Evolutionary conservation across 1,284 basidiomycete genomes (phyloP), one percentile per base, ranked within the genome.

Genomic region (Rhodotorula sp.): DNA sequence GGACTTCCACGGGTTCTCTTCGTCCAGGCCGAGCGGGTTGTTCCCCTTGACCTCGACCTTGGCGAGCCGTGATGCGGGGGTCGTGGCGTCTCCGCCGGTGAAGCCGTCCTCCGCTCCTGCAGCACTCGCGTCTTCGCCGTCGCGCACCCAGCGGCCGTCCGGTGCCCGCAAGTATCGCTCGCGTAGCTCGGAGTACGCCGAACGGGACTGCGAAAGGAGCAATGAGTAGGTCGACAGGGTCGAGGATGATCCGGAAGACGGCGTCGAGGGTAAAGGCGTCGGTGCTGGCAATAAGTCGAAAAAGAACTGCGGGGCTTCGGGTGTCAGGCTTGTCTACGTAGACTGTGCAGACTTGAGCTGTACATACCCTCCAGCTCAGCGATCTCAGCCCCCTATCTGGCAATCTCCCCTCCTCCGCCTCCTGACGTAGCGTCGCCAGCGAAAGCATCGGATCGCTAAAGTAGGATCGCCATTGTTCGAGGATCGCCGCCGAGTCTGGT

Each of bases 1-100:
- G 57, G 88, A 86, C 75, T 87, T 89, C 94, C 94, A 96, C 20
- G 93, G 93, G 80, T 93, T 95, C 87, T 92, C 87, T 67, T 89
- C 87, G 75, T 94, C 89, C 65, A 94, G 82, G 77, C 90, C 93
- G 53, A 96, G 82, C 10, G 94, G 93, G 80, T 96, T 93, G 79
- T 92, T 91, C 70, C 82, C 84, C 79, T 89, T 88, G 77, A 88
- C 73, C 20, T 70, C 67, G 14, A 69, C 60, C 51, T 66, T 68
- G 37, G 55, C 46, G n/a, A 37, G 55, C 24, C 8, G 49, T 37
- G 26, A 14, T 8, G 20, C 53, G 33, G 22, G 22, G 5, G 29
- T 15, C 30, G 24, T 53, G 14, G 44, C 26, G n/a, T 57, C 26
- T 17, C 18, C 44, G 37, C 37, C 37, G 37, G 37, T 42, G 37